Percentiles rank a stretch among this genome's conserved stretches.
Conservation (phyloP, 2,329 filamentous ascomycete genomes). For the Colletotrichum sp. region DNA sequence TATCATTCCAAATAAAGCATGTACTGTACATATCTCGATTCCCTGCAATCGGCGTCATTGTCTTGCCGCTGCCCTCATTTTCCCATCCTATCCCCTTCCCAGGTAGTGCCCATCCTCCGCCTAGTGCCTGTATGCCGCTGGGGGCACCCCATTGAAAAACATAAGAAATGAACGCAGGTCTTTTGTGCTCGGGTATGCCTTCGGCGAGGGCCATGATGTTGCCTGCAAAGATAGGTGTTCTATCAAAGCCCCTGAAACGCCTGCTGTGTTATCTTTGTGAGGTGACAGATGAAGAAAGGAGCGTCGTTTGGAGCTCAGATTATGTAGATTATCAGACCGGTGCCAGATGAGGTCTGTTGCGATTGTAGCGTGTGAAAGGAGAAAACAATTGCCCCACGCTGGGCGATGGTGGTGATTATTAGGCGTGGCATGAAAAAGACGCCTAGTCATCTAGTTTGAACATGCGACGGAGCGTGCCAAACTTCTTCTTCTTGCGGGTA, state of each 20-base stretch:
- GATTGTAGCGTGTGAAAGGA: background rate
- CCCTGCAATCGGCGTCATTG: background rate
- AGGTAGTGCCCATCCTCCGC: background rate
- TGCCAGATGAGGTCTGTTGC: background rate
- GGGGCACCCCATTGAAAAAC: background rate
- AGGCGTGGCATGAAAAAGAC: background rate
- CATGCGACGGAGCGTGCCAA: slow-evolving; percentile 68
- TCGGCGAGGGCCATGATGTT: background rate
- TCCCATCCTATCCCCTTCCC: background rate
- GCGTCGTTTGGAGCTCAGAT: background rate
- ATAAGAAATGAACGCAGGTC: background rate
- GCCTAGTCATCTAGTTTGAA: slow-evolving; percentile 58
- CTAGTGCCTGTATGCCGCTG: background rate
- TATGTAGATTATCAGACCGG: background rate
- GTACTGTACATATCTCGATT: background rate
- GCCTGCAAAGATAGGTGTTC: background rate
- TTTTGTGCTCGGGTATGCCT: background rate
- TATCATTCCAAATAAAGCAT: background rate
- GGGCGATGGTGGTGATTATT: background rate
- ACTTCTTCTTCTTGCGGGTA: slow-evolving; percentile 62
- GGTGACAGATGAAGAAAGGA: background rate
- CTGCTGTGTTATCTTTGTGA: background rate
- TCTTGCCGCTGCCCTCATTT: background rate
- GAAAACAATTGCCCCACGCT: background rate
- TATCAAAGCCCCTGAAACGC: background rate